Base-by-base conservation (phyloP, 345 rosid genomes). In the Laguncularia racemosa region DNA sequence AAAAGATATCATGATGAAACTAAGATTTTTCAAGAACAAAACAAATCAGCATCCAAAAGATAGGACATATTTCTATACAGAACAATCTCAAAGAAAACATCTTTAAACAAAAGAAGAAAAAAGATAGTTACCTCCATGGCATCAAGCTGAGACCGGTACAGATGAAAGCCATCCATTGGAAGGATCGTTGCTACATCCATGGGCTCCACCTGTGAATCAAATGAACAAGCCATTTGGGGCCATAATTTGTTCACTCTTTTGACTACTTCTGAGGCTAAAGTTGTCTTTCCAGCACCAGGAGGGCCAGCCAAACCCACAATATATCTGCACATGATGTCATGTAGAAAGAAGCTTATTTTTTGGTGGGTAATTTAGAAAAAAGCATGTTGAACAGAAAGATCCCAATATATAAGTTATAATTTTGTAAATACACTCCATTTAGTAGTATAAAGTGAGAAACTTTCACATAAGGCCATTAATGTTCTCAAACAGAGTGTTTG, bases 101-200 rank as follows among this genome's bases (percentile, higher is more conserved):
- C 50, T 13, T 17, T 13, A 61, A 44, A 17, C 3, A 40, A 62
- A 20, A 53, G 56, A 16, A 38, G 53, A 17, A 28, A 16, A 55
- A 47, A 48, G 67, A 58, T 68, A 49, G 62, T 72, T 69, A 82
- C 99, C 97, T 93, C 88, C 99, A 89, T 89, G 16, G 88, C 91
- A 79, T 89, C 96, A 26, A 93, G 85, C 72, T 85, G 88, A 16
- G 86, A 85, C 57, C 92, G 84, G 70, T 85, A 93, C 38, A 89
- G 75, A 79, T 85, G 99, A 70, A 93, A 93, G 19, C 99, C 97
- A 78, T 84, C 96, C 97, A 93, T 93, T 21, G 91, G 90, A 74
- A 93, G 76, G 64, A 93, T 83, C 20, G 66, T 67, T 67, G 96
- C 97, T 46, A 82, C 90, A 73, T 87, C 90, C 2, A 73, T 76